These are phyloP conservation scores for Citrus maxima DNA, from an alignment of 345 rosid species.

Conservation along the genomic window DNA sequence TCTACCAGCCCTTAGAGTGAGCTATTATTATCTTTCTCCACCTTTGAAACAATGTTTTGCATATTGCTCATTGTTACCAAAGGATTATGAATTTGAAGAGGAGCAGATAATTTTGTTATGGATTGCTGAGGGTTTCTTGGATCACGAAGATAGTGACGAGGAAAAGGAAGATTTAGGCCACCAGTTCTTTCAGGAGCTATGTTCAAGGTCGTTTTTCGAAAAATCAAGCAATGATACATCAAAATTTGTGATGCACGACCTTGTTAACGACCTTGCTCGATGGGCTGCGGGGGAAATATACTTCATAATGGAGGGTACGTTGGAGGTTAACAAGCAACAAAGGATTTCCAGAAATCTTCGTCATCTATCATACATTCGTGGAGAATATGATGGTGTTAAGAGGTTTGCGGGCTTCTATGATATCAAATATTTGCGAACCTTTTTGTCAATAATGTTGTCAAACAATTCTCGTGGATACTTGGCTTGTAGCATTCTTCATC, in stretches of 20 bases:
- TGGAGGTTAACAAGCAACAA: neutral
- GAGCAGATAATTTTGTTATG: conserved; percentile 3
- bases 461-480: accelerated
- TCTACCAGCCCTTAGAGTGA: neutral
- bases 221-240: neutral
- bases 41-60: conserved; percentile 4
- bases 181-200: neutral
- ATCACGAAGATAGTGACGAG: neutral
- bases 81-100: conserved; percentile 1
- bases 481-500: neutral
- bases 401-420: neutral
- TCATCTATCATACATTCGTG: neutral
- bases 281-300: neutral
- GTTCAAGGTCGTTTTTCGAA: conserved; percentile 7
- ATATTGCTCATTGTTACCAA: conserved; percentile 6
- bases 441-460: neutral
- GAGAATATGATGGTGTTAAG: neutral
- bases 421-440: neutral
- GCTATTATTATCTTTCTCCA: neutral
- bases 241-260: conserved; percentile 11
- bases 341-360: neutral
- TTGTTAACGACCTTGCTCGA: conserved; percentile 11
- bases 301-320: neutral
- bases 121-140: conserved; percentile 11
- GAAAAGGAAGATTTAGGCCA: neutral